phyloP scores from a whole-genome alignment of 1,284 basidiomycete species.

The Exobasidium rhododendri region DNA sequence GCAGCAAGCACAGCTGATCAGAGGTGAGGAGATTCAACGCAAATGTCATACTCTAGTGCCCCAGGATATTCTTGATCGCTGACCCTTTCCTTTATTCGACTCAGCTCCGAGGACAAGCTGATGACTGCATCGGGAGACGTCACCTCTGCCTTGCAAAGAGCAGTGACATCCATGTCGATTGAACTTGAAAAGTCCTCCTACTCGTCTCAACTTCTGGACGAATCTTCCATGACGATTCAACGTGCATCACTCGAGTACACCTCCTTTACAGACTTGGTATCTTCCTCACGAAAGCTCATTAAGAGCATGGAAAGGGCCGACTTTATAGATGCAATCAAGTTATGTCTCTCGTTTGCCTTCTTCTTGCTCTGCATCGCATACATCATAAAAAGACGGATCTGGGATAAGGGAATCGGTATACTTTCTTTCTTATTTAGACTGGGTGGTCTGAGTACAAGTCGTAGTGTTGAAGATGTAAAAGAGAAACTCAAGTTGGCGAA shows the following conservation, averaged over 20 bases:
- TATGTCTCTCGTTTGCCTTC: constrained; percentile 37
- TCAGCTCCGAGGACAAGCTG: constrained; percentile 33
- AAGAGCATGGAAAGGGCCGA: constrained; percentile 52
- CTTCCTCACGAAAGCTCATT: constrained; percentile 44
- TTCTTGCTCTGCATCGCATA: constrained; percentile 45
- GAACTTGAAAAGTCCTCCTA: constrained; percentile 52
- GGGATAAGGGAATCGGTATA: constrained; percentile 40
- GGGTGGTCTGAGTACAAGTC: constrained; percentile 19
- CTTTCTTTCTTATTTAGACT: constrained; percentile 34
- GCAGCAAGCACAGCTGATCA: not conserved
- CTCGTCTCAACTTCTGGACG: constrained; percentile 48
- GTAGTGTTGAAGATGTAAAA: constrained; percentile 18
- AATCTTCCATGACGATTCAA: constrained; percentile 42
- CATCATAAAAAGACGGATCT: constrained; percentile 48
- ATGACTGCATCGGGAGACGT: constrained; percentile 47
- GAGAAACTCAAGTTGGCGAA: constrained; percentile 22
- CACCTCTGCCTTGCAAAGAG: constrained; percentile 44
- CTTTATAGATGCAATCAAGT: constrained; percentile 38
- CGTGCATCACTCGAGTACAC: constrained; percentile 42
- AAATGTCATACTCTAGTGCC: no score
- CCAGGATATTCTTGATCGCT: not conserved
- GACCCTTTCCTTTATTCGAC: not conserved
- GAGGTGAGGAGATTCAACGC: not conserved
- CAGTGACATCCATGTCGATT: constrained; percentile 45
- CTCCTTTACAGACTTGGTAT: constrained; percentile 40